Percentiles rank a stretch among this genome's conserved stretches.
Conservation (phyloP, 2,329 filamentous ascomycete genomes). For the Pyrenochaeta sp. region DNA sequence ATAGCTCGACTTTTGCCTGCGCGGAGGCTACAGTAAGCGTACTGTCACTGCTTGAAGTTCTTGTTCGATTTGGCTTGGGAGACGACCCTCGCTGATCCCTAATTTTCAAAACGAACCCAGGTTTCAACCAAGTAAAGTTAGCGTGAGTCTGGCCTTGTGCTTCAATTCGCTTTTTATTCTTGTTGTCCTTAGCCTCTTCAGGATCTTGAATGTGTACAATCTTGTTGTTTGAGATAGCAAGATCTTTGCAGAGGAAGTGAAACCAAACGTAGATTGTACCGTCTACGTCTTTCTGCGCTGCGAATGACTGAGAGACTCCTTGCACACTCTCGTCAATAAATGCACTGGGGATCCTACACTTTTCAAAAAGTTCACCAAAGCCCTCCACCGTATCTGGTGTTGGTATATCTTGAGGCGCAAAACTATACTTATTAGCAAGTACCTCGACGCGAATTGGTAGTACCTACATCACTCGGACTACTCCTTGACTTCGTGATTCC, state of each 20-base stretch:
- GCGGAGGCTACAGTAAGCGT: conserved; percentile 3
- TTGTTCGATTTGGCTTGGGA: conserved; percentile 14
- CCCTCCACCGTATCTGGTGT: conserved; percentile 11
- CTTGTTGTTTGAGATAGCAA: conserved; percentile 14
- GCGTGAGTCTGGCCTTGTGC: conserved; percentile 26
- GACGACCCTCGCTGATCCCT: conserved; percentile 4
- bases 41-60: conserved; percentile 21
- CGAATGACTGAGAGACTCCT: conserved; percentile 39
- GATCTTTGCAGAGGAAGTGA: conserved; percentile 39
- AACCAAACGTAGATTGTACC: conserved; percentile 35
- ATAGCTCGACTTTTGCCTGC: conserved; percentile 25
- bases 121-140: conserved; percentile 35
- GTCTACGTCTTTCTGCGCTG: conserved; percentile 23
- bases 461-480: conserved; percentile 31
- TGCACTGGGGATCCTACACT: conserved; percentile 29
- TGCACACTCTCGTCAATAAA: conserved; percentile 38
- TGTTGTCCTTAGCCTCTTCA: not conserved
- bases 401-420: conserved; percentile 32
- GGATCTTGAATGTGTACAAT: conserved; percentile 10
- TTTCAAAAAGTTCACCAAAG: conserved; percentile 26
- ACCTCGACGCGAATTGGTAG: not conserved
- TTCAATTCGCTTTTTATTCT: not conserved
- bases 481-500: conserved; percentile 4
- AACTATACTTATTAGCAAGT: conserved; percentile 21
- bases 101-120: conserved; percentile 36